Conservation (phyloP, 345 rosid species). For the Salix dunnii region DNA sequence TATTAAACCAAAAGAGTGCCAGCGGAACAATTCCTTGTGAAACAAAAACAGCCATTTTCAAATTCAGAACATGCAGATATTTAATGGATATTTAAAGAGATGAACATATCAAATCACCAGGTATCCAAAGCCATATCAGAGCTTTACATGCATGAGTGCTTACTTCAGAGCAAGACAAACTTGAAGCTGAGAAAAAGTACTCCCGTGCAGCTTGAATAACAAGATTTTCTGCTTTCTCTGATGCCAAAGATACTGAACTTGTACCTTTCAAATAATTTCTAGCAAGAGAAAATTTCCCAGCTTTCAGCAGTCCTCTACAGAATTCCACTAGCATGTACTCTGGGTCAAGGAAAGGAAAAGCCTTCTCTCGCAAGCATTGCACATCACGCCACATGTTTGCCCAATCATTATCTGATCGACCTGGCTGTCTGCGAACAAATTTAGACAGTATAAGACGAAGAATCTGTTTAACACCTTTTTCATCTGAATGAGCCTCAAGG, state of each 20-base stretch:
- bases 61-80: neutral
- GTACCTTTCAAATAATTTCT: conserved; percentile 92
- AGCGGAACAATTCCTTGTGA: neutral
- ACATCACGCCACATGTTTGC: conserved; percentile 96
- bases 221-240: conserved; percentile 87
- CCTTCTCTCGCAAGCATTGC: conserved; percentile 76
- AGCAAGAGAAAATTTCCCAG: conserved; percentile 95
- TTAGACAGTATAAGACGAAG: conserved; percentile 90
- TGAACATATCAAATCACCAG: neutral
- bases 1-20: neutral
- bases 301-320: conserved; percentile 94
- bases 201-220: conserved; percentile 92
- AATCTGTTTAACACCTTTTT: conserved; percentile 84
- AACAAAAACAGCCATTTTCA: neutral
- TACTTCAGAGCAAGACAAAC: conserved; percentile 85
- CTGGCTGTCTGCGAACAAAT: conserved; percentile 78
- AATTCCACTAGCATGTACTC: conserved; percentile 87
- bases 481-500: conserved; percentile 74
- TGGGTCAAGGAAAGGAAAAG: conserved; percentile 80
- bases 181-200: conserved; percentile 91
- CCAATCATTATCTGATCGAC: conserved; percentile 94
- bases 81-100: neutral
- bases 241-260: conserved; percentile 67
- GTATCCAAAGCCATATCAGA: conserved; percentile 8
- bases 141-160: conserved; percentile 20